Evolutionary conservation across 2,329 filamentous ascomycete genomes (phyloP).

Genomic region (Torrubiella hemipterigena): DNA sequence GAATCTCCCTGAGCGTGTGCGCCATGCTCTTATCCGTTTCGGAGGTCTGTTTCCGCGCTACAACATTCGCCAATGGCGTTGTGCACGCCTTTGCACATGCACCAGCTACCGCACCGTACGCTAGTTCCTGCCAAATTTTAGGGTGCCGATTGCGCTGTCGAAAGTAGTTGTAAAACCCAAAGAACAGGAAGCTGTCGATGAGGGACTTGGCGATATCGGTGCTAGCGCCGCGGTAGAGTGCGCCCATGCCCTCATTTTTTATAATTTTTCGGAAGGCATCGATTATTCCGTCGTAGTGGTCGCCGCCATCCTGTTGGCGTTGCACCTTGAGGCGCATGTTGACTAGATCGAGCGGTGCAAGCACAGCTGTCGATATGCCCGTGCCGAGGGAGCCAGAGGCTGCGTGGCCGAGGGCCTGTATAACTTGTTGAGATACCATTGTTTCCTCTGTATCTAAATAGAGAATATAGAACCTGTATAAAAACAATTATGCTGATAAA

Average conservation of each 20-base stretch:
- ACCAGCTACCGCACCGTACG: constrained; percentile 61
- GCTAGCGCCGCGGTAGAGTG: constrained; percentile 57
- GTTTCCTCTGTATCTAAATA: neutral
- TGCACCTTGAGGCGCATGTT: constrained; percentile 76
- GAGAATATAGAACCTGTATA: too few relatives aligned
- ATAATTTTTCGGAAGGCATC: constrained; percentile 65
- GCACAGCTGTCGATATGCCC: constrained; percentile 63
- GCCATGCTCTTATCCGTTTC: constrained; percentile 30
- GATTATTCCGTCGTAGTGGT: constrained; percentile 50
- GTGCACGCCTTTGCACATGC: constrained; percentile 65
- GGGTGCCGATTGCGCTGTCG: constrained; percentile 31
- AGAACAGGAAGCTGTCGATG: constrained; percentile 74
- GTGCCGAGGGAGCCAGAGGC: constrained; percentile 68
- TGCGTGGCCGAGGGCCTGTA: constrained; percentile 73
- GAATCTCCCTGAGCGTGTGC: constrained; percentile 53
- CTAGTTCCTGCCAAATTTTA: constrained; percentile 58
- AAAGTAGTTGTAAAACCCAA: constrained; percentile 60
- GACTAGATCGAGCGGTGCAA: constrained; percentile 74
- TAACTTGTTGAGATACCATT: constrained; percentile 23
- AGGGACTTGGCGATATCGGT: constrained; percentile 56
- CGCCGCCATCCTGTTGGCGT: constrained; percentile 35
- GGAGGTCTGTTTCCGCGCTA: constrained; percentile 69
- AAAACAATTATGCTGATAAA: too few relatives aligned
- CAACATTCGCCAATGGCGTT: constrained; percentile 70
- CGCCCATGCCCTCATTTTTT: constrained; percentile 56